Percentiles rank a stretch among this genome's conserved stretches.
These are phyloP conservation scores for Xylaria sp. DNA, from an alignment of 495 filamentous ascomycete genomes.

Conservation along the genomic window DNA sequence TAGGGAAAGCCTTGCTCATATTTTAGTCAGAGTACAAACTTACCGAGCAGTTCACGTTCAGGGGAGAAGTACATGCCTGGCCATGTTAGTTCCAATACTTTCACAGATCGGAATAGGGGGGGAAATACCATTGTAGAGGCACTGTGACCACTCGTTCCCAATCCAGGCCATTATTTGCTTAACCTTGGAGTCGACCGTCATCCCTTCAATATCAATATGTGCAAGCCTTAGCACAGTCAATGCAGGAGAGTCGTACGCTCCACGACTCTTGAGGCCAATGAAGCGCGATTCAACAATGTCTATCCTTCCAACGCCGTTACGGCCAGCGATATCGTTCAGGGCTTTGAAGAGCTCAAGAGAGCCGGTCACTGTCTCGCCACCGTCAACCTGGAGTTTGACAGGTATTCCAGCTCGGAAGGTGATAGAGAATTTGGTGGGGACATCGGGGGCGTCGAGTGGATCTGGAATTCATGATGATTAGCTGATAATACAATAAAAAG, in stretches of 20 bases:
- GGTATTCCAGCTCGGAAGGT: constrained; percentile 78
- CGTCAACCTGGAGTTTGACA: constrained; percentile 63
- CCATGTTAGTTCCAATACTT: constrained; percentile 11
- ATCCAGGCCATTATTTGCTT: constrained; percentile 69
- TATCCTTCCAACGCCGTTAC: constrained; percentile 74
- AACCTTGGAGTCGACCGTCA: constrained; percentile 76
- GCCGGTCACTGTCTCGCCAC: constrained; percentile 68
- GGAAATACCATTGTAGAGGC: constrained; percentile 72
- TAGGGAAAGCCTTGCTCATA: constrained; percentile 10
- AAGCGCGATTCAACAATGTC: constrained; percentile 87
- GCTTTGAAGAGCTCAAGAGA: constrained; percentile 73
- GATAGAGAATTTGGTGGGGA: constrained; percentile 74
- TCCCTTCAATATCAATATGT: constrained; percentile 75
- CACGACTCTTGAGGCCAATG: constrained; percentile 78
- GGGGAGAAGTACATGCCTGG: constrained; percentile 66
- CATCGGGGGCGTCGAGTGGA: constrained; percentile 69
- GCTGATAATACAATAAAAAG: neutral
- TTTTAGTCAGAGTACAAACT: constrained; percentile 37
- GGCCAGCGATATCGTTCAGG: constrained; percentile 70
- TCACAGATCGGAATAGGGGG: neutral
- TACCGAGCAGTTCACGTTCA: constrained; percentile 69
- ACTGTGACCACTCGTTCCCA: constrained; percentile 65
- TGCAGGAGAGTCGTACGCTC: constrained; percentile 74
- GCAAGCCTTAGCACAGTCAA: constrained; percentile 72
- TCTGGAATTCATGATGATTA: constrained; percentile 42